A percentile compares a stretch with the other conserved stretches of the same genome.
Evolutionary conservation across 1,284 basidiomycete genomes (phyloP).

Genomic region (Ustilago vetiveriae): DNA sequence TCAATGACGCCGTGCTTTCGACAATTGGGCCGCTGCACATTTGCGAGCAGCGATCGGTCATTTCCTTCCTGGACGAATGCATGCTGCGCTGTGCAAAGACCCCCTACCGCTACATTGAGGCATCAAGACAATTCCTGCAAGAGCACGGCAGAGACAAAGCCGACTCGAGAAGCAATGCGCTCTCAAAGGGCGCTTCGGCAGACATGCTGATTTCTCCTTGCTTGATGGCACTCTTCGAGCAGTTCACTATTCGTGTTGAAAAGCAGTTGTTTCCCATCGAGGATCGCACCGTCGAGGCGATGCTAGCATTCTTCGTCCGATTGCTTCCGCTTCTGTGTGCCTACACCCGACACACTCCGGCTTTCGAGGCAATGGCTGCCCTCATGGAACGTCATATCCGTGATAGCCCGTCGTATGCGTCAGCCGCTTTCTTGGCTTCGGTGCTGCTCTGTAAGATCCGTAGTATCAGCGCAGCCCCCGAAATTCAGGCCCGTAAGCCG

Average conservation of each 20-base stretch:
- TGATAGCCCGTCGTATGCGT: constrained; percentile 4
- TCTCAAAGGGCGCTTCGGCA: not conserved
- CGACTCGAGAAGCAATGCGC: not conserved
- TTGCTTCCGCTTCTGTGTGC: constrained; percentile 38
- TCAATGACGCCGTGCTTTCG: too few species aligned
- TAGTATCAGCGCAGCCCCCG: constrained; percentile 10
- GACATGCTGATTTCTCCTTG: constrained; percentile 42
- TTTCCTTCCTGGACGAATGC: constrained; percentile 85
- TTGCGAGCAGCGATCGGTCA: constrained; percentile 74
- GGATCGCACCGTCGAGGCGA: constrained; percentile 13
- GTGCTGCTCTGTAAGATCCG: constrained; percentile 16
- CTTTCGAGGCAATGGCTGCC: constrained; percentile 15
- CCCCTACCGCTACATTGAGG: constrained; percentile 87
- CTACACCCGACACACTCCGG: constrained; percentile 19
- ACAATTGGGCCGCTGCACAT: too few species aligned
- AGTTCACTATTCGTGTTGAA: constrained; percentile 46
- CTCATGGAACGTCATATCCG: constrained; percentile 4
- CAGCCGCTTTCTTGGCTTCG: not conserved
- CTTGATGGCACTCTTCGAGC: constrained; percentile 49
- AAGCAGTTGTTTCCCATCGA: constrained; percentile 35
- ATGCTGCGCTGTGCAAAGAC: constrained; percentile 83
- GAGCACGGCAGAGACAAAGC: constrained; percentile 9
- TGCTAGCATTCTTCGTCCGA: constrained; percentile 41
- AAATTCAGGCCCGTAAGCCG: not conserved
- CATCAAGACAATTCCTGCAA: constrained; percentile 68